Evolutionary conservation across 1,284 basidiomycete genomes (phyloP).

Genomic region (Meripilus lineatus): DNA sequence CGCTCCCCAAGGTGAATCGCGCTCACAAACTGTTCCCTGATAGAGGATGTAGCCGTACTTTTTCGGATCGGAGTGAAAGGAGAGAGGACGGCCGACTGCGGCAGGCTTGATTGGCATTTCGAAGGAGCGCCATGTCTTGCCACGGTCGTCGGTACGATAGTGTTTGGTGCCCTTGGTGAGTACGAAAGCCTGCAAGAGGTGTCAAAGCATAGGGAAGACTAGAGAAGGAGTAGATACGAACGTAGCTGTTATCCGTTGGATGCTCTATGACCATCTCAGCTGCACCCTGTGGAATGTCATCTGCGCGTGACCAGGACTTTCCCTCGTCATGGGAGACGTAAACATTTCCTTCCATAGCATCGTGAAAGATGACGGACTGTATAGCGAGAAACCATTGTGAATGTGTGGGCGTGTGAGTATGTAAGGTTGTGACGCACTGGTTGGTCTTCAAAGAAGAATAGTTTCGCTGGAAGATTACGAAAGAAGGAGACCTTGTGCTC

Average conservation of each 20-base stretch:
- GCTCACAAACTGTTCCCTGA: constrained; percentile 72
- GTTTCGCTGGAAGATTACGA: constrained; percentile 70
- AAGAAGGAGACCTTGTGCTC: constrained; percentile 45
- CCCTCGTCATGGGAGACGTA: constrained; percentile 90
- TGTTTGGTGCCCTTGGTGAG: constrained; percentile 69
- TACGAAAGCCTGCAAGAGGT: constrained; percentile 66
- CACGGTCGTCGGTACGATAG: constrained; percentile 83
- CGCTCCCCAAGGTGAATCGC: constrained; percentile 48
- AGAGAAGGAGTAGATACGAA: constrained; percentile 10
- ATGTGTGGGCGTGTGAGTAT: constrained; percentile 8
- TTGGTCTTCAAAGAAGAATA: constrained; percentile 94
- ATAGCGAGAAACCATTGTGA: no score
- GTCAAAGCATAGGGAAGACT: not conserved
- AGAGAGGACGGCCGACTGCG: constrained; percentile 58
- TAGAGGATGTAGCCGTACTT: constrained; percentile 80
- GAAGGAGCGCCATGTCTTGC: constrained; percentile 82
- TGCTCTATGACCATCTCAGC: constrained; percentile 81
- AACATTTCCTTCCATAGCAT: constrained; percentile 63
- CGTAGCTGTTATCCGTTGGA: constrained; percentile 65
- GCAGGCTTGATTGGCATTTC: constrained; percentile 61
- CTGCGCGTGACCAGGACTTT: constrained; percentile 67
- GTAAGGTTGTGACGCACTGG: constrained; percentile 42
- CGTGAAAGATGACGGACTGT: constrained; percentile 86
- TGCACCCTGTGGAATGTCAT: constrained; percentile 57
- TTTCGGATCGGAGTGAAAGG: constrained; percentile 74